Percentiles rank a stretch among this genome's conserved stretches.
Conservation (phyloP, 805 yeast species). For the Wickerhamomyces queroliae region DNA sequence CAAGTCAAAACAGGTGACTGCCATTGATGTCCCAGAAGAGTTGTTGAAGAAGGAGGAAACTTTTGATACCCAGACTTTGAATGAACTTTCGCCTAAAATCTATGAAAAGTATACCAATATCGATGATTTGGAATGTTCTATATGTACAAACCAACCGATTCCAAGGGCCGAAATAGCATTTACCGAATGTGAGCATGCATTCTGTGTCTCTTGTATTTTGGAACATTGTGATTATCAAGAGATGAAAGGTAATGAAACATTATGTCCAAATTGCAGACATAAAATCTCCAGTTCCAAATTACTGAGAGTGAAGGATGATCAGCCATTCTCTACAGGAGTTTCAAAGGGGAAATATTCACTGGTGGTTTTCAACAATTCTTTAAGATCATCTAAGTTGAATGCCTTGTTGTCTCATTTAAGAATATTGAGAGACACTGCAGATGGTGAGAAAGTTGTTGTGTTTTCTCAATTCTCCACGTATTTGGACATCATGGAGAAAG, state of each 20-base stretch:
- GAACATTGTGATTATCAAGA: conserved; percentile 72
- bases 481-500: conserved; percentile 66
- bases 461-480: conserved; percentile 88
- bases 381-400: conserved; percentile 65
- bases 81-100: conserved; percentile 18
- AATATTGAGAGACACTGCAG: conserved; percentile 44
- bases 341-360: conserved; percentile 11
- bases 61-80: conserved; percentile 12
- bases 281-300: conserved; percentile 44
- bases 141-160: conserved; percentile 71
- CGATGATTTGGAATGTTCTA: conserved; percentile 67
- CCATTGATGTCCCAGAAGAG: conserved; percentile 15
- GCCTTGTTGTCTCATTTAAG: conserved; percentile 60
- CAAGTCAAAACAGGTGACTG: conserved; percentile 8
- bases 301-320: conserved; percentile 22
- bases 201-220: conserved; percentile 65
- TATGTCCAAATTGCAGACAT: conserved; percentile 76
- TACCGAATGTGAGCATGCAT: conserved; percentile 77
- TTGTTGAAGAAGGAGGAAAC: conserved; percentile 4
- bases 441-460: conserved; percentile 73
- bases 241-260: conserved; percentile 34
- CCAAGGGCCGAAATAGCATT: conserved; percentile 46
- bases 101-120: conserved; percentile 27
- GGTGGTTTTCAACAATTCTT: conserved; percentile 22
- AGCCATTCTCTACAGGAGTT: conserved; percentile 19